A percentile compares a stretch with the other conserved stretches of the same genome.
phyloP scores from a whole-genome alignment of 495 filamentous ascomycete genomes.

The Hypoxylon rickii region DNA sequence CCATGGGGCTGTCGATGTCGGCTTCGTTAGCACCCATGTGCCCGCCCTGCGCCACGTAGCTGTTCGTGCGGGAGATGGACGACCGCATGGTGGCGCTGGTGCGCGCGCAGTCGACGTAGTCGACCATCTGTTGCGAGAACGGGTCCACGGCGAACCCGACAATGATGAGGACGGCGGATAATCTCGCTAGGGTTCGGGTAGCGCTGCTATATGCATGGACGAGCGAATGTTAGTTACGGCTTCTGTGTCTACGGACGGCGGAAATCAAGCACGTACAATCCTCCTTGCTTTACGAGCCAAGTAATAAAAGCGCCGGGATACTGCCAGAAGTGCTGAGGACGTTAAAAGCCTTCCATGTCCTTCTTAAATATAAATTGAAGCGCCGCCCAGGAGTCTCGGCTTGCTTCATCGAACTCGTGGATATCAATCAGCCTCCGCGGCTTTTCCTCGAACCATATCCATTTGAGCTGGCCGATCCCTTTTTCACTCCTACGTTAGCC shows the following conservation, averaged over 20 bases:
- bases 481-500: neutral
- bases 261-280: neutral
- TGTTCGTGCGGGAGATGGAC: neutral
- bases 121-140: neutral
- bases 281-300: neutral
- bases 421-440: neutral
- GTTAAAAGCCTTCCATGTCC: neutral
- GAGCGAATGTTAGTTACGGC: neutral
- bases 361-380: neutral
- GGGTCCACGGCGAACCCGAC: neutral
- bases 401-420: neutral
- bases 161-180: neutral
- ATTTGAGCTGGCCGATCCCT: neutral
- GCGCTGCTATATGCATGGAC: neutral
- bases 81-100: neutral
- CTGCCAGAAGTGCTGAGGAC: neutral
- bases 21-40: neutral
- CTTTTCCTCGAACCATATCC: neutral
- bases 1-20: constrained; percentile 2
- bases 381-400: neutral
- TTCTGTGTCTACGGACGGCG: too few relatives aligned
- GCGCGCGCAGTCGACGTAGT: neutral
- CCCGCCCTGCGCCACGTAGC: neutral
- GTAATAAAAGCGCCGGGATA: neutral
- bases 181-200: neutral